phyloP scores from a whole-genome alignment of 352 stramenopile genomes.

The Pythium dissimile region DNA sequence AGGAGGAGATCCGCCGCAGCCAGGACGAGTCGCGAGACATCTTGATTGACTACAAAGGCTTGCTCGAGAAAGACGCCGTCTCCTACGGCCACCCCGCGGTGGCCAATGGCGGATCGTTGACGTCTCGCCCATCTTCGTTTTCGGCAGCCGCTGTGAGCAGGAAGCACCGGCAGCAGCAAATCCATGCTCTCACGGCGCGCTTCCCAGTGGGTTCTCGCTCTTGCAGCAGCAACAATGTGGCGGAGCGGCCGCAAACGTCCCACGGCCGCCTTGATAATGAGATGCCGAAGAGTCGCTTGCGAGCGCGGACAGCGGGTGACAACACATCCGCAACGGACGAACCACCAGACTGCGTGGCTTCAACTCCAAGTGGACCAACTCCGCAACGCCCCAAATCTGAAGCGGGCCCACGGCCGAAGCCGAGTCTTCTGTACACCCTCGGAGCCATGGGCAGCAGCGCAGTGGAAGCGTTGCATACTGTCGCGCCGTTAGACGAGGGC shows the following conservation, averaged over 20 bases:
- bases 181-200: constrained; percentile 19
- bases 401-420: not conserved
- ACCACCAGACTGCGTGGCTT: too few relatives aligned
- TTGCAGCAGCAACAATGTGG: constrained; percentile 7
- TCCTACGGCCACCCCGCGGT: not conserved
- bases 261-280: constrained; percentile 4
- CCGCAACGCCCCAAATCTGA: constrained; percentile 9
- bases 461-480: not conserved
- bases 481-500: not conserved
- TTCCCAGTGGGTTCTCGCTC: not conserved
- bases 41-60: constrained; percentile 60
- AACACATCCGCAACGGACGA: not conserved
- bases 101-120: not conserved
- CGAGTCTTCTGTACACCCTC: constrained; percentile 9
- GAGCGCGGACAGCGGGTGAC: not conserved
- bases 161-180: constrained; percentile 47
- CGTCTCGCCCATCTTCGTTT: constrained; percentile 36
- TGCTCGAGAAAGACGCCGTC: constrained; percentile 38
- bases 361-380: too few relatives aligned
- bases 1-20: constrained; percentile 62
- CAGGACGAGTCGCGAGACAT: constrained; percentile 66
- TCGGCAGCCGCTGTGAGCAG: constrained; percentile 26
- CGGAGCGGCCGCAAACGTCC: constrained; percentile 24
- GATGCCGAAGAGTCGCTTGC: not conserved
- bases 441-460: not conserved